Evolutionary conservation across 345 rosid genomes (phyloP).

Genomic region (Linum trigynum): DNA sequence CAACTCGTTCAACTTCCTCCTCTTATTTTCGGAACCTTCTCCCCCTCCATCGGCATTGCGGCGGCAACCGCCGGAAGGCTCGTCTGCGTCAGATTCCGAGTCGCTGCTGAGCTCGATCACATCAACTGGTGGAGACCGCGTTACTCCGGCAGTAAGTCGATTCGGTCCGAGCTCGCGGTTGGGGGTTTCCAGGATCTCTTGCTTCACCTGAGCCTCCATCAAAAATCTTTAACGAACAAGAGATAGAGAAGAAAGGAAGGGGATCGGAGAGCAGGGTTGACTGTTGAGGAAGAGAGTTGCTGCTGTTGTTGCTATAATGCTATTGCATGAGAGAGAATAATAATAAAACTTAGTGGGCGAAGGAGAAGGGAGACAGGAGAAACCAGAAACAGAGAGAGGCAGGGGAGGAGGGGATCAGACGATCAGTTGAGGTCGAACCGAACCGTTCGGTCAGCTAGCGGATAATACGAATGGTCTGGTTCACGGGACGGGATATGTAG

Average conservation of each 20-base stretch:
- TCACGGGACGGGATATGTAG: too few relatives aligned
- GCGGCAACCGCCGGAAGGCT: conserved; percentile 17
- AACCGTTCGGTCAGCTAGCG: too few relatives aligned
- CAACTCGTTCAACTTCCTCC: conserved; percentile 22
- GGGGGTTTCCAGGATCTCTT: conserved; percentile 26
- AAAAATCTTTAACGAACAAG: neutral
- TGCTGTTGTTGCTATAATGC: too few relatives aligned
- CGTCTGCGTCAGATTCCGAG: conserved; percentile 28
- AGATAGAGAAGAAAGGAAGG: too few relatives aligned
- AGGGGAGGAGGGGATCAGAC: too few relatives aligned
- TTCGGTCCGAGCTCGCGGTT: conserved; percentile 3
- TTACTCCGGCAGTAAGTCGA: conserved; percentile 7
- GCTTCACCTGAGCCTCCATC: conserved; percentile 40
- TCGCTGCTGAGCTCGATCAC: conserved; percentile 56
- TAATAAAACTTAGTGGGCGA: too few relatives aligned
- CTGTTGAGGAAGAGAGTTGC: too few relatives aligned
- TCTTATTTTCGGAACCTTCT: conserved; percentile 15
- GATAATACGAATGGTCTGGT: too few relatives aligned
- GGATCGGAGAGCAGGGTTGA: neutral
- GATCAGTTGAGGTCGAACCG: too few relatives aligned
- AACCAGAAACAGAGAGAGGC: too few relatives aligned
- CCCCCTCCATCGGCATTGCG: conserved; percentile 7
- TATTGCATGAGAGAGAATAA: too few relatives aligned
- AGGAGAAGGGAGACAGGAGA: too few relatives aligned
- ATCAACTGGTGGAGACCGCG: conserved; percentile 7